A percentile compares a stretch with the other conserved stretches of the same genome.
Conservation (phyloP, 768 basidiomycete species). For the Suillus decipiens region DNA sequence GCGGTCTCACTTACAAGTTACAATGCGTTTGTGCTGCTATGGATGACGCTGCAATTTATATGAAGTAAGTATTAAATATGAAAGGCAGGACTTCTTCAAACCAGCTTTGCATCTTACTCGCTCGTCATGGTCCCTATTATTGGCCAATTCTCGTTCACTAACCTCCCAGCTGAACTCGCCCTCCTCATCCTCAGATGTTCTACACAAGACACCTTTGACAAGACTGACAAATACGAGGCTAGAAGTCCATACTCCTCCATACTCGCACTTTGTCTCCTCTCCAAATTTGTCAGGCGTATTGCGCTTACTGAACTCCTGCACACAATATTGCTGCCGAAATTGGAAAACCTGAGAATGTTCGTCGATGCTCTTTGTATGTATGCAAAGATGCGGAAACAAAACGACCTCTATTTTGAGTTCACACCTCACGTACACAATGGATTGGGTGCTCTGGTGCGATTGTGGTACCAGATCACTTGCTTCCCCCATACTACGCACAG, state of each 20-base stretch:
- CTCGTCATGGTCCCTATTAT: neutral
- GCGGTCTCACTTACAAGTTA: slow-evolving; percentile 15
- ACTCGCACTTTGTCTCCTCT: slow-evolving; percentile 35
- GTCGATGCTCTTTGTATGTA: slow-evolving; percentile 30
- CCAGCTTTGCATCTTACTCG: neutral
- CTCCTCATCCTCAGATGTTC: slow-evolving; percentile 37
- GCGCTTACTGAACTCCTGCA: slow-evolving; percentile 42
- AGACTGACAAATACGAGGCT: neutral
- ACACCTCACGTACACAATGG: slow-evolving; percentile 35
- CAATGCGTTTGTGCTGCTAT: neutral
- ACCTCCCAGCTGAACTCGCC: slow-evolving; percentile 39
- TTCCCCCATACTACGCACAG: neutral
- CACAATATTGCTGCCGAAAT: slow-evolving; percentile 35
- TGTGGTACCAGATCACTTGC: slow-evolving; percentile 14
- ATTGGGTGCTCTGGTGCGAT: slow-evolving; percentile 22
- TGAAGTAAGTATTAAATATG: neutral
- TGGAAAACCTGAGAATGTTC: slow-evolving; percentile 23
- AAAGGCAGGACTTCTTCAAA: neutral
- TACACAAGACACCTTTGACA: slow-evolving; percentile 21
- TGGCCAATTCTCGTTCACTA: slow-evolving; percentile 21
- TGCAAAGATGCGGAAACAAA: slow-evolving; percentile 5
- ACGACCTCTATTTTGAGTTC: slow-evolving; percentile 36
- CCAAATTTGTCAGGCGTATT: slow-evolving; percentile 31
- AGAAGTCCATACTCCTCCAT: slow-evolving; percentile 25
- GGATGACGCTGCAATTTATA: neutral